These are phyloP conservation scores for Starmerella apicola DNA, from an alignment of 805 yeast species.

Conservation along the genomic window DNA sequence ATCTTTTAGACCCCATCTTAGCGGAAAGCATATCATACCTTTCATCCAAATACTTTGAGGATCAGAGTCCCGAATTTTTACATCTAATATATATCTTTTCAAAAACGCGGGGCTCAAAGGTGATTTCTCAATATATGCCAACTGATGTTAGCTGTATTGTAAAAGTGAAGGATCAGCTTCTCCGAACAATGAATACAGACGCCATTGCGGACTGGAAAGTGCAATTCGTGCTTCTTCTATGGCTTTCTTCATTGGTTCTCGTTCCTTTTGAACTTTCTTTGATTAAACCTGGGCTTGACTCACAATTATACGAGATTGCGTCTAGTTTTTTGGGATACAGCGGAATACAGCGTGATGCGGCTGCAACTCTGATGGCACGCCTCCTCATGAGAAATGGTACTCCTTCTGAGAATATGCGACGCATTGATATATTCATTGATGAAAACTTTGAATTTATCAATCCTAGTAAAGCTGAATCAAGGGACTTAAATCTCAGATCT, in stretches of 20 bases:
- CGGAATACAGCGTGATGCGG: conserved; percentile 47
- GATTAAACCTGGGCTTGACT: conserved; percentile 28
- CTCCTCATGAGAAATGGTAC: conserved; percentile 36
- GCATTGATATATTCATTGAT: not conserved
- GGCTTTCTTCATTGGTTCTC: conserved; percentile 60
- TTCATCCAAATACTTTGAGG: not conserved
- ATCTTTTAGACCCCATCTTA: conserved; percentile 12
- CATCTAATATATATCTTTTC: conserved; percentile 38
- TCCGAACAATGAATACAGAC: not conserved
- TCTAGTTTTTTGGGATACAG: conserved; percentile 30
- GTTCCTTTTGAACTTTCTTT: conserved; percentile 55
- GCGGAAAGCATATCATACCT: conserved; percentile 3
- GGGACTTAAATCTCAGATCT: no score
- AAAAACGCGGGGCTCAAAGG: conserved; percentile 56
- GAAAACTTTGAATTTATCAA: not conserved
- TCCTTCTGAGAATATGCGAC: conserved; percentile 3
- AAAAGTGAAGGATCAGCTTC: not conserved
- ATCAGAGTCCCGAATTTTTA: not conserved
- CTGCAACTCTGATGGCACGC: conserved; percentile 41
- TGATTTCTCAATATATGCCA: conserved; percentile 44
- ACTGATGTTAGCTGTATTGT: conserved; percentile 35
- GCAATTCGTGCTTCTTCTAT: conserved; percentile 42
- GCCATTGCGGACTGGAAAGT: conserved; percentile 33
- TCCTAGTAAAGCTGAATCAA: no score
- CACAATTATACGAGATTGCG: conserved; percentile 30